phyloP scores from a whole-genome alignment of 2,329 filamentous ascomycete genomes.

The Diplocarpon mali region DNA sequence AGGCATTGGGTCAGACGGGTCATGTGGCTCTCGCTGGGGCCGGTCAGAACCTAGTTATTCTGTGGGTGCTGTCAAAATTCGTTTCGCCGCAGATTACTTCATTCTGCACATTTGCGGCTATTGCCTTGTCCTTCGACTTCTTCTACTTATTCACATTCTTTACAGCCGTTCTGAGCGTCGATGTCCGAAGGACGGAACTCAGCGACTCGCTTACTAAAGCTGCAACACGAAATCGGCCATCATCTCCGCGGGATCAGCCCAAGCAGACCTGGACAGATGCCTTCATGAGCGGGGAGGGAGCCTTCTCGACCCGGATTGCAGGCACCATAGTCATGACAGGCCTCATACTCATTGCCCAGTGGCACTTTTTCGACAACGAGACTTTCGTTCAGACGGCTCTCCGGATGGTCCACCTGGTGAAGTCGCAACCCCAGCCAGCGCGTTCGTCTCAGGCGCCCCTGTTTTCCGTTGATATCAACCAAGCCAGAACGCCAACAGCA shows the following conservation, averaged over 20 bases:
- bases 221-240: slow-evolving; percentile 31
- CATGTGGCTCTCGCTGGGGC: slow-evolving; percentile 58
- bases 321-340: slow-evolving; percentile 63
- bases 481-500: slow-evolving; percentile 62
- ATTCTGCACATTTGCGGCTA: slow-evolving; percentile 65
- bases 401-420: slow-evolving; percentile 26
- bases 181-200: slow-evolving; percentile 65
- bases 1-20: slow-evolving; percentile 63
- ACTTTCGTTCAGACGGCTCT: slow-evolving; percentile 31
- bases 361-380: slow-evolving; percentile 62
- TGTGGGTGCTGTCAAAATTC: slow-evolving; percentile 53
- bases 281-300: slow-evolving; percentile 51
- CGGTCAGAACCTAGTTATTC: slow-evolving; percentile 55
- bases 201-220: slow-evolving; percentile 53
- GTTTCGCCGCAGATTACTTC: slow-evolving; percentile 61
- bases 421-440: slow-evolving; percentile 5
- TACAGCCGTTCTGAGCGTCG: slow-evolving; percentile 65
- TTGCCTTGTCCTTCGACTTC: slow-evolving; percentile 67
- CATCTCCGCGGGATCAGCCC: slow-evolving; percentile 16
- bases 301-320: slow-evolving; percentile 62
- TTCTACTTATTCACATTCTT: slow-evolving; percentile 74
- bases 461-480: slow-evolving; percentile 52
- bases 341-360: slow-evolving; percentile 63
- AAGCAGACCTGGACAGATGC: slow-evolving; percentile 46
- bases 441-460: slow-evolving; percentile 27